Evolutionary conservation across 805 yeast species (phyloP).

Genomic region (Ogataea trehalophila): DNA sequence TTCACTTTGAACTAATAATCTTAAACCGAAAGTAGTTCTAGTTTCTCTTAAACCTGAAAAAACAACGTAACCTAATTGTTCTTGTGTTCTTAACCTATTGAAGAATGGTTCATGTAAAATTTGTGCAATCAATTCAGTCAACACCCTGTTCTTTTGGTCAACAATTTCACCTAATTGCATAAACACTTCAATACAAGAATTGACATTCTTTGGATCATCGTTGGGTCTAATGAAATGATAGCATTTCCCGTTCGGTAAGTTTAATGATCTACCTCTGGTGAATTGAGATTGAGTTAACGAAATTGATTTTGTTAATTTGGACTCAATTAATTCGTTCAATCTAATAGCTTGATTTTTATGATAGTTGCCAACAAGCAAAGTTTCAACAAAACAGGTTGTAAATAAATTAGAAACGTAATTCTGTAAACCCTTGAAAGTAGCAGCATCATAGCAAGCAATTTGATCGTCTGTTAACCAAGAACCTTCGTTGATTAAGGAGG

Average conservation of each 20-base stretch:
- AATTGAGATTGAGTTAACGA: conserved; percentile 41
- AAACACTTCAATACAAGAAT: conserved; percentile 78
- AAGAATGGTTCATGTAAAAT: conserved; percentile 84
- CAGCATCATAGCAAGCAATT: conserved; percentile 42
- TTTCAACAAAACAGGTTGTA: conserved; percentile 61
- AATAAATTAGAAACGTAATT: conserved; percentile 48
- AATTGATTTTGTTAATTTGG: conserved; percentile 31
- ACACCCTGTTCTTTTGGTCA: conserved; percentile 40
- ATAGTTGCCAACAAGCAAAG: conserved; percentile 75
- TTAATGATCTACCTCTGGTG: conserved; percentile 38
- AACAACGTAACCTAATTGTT: conserved; percentile 93
- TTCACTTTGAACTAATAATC: conserved; percentile 82
- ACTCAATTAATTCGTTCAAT: conserved; percentile 40
- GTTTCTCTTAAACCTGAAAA: conserved; percentile 68
- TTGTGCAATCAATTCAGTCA: conserved; percentile 64
- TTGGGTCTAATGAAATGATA: conserved; percentile 45
- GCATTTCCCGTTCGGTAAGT: conserved; percentile 35
- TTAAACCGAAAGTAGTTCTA: conserved; percentile 67
- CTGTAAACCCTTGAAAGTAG: conserved; percentile 36
- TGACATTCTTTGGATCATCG: conserved; percentile 66
- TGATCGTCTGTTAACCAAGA: conserved; percentile 65
- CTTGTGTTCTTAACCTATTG: conserved; percentile 84
- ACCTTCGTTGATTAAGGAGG: conserved; percentile 65
- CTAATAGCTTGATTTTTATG: conserved; percentile 47
- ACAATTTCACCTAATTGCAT: conserved; percentile 57